Evolutionary conservation across 2,329 filamentous ascomycete species (phyloP).

Genomic region (Botryotinia narcissicola): DNA sequence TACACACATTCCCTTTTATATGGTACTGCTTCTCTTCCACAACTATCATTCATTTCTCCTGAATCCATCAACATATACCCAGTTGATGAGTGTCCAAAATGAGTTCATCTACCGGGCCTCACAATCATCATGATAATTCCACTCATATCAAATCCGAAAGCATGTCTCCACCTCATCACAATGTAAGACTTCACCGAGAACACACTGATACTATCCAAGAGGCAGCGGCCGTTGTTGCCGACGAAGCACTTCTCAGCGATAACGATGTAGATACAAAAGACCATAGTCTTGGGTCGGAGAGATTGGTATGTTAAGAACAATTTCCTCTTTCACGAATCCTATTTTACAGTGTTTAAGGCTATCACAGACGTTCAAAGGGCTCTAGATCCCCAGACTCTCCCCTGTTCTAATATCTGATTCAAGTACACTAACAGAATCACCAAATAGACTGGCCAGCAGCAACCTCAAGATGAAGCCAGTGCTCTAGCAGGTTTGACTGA

Average conservation of each 20-base stretch:
- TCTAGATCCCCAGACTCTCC: not conserved
- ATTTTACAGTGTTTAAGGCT: not conserved
- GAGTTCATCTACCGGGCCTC: conserved; percentile 5
- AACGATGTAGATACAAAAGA: conserved; percentile 8
- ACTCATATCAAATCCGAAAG: conserved; percentile 14
- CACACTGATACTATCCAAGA: conserved; percentile 31
- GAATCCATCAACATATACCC: not conserved
- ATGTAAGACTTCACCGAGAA: conserved; percentile 26
- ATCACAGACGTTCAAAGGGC: not conserved
- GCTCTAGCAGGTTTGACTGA: conserved; percentile 60
- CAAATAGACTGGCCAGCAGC: conserved; percentile 57
- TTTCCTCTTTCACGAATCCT: not conserved
- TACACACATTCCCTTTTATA: not conserved
- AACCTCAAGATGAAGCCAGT: conserved; percentile 35
- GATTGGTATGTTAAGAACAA: conserved; percentile 45
- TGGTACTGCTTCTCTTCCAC: not conserved
- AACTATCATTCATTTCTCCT: not conserved
- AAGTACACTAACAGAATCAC: conserved; percentile 5
- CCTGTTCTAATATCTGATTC: not conserved
- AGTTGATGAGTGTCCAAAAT: conserved; percentile 1
- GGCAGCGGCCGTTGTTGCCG: conserved; percentile 28
- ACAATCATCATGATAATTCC: not conserved
- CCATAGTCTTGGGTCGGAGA: conserved; percentile 64
- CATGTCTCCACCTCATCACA: conserved; percentile 6
- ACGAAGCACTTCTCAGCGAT: conserved; percentile 25